Evolutionary conservation across 768 basidiomycete species (phyloP).

Genomic region (Russula vinacea): DNA sequence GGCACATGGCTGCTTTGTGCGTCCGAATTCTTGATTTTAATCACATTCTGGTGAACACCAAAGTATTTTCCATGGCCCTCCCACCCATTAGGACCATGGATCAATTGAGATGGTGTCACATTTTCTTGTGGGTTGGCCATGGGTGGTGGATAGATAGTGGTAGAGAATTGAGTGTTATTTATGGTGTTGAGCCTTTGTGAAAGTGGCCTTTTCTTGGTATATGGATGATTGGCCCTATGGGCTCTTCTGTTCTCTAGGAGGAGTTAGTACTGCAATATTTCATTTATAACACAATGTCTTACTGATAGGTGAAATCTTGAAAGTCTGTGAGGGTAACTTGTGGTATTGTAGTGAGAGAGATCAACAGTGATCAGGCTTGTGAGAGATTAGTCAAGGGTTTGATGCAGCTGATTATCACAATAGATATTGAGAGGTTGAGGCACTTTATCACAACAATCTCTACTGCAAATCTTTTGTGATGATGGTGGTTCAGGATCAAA

Average conservation of each 20-base stretch:
- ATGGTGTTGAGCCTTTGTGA: neutral
- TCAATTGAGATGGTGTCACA: neutral
- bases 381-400: neutral
- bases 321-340: neutral
- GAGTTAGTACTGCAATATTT: neutral
- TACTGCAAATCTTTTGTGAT: neutral
- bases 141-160: neutral
- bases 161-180: neutral
- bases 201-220: neutral
- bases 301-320: slow-evolving; percentile 21
- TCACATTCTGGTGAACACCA: neutral
- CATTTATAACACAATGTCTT: neutral
- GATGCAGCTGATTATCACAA: neutral
- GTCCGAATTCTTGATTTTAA: slow-evolving; percentile 19
- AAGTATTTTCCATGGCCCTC: neutral
- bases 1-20: neutral
- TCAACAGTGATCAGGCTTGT: too few species aligned
- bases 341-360: neutral
- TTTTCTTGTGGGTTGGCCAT: neutral
- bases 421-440: neutral
- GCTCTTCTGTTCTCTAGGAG: neutral
- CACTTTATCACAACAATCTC: neutral
- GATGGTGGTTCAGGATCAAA: slow-evolving; percentile 10
- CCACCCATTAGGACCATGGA: neutral
- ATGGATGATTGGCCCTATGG: slow-evolving; percentile 1